Base-by-base conservation (phyloP, 2,329 filamentous ascomycete genomes). In the Mariannaea sp. region DNA sequence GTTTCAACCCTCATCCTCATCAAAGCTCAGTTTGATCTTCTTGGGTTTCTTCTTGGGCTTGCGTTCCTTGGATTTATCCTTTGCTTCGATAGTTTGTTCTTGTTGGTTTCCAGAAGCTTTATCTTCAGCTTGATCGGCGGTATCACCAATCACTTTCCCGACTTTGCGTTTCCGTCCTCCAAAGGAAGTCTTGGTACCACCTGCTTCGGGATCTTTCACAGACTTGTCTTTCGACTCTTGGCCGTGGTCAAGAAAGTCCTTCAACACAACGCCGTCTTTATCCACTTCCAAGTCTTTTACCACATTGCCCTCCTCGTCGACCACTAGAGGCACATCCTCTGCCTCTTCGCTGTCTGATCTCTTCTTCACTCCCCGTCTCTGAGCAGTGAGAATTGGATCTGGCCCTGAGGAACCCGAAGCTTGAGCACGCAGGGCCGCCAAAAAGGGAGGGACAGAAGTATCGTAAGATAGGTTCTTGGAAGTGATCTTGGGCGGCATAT, bases 251-350 rank as follows among this genome's bases (percentile, higher is more conserved):
- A 68, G 61, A 40, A 59, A 48, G 49, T 68, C 68, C n/a, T 67
- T 73, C n/a, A 77, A 33, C 17, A 52, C 71, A 4, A 57, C 66
- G 7, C 78, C 78, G 55, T 80, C 76, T 38, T 69, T 68, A 46
- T 71, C 73, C 4, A 80, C 68, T 14, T 80, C 57, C 63, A 83
- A 61, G 73, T 71, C 40, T 24, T 87, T 80, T 24, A 86, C 79
- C 24, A 86, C 80, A 49, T 90, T 87, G 43, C 84, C 88, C 4
- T 81, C 78, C 67, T 91, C 89, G 60, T 93, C 83, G 4, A 94
- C 83, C 45, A 90, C 84, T 0, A 90, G 79, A 0, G 90, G 90
- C 43, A 80, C 86, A 69, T 93, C 89, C 61, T 93, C 89, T 10
- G 87, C 88, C 55, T 91, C 85, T 33, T 86, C 86, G 61, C 87